Evolutionary conservation across 2,329 filamentous ascomycete genomes (phyloP).

Genomic region (Elsinoe ampelina): DNA sequence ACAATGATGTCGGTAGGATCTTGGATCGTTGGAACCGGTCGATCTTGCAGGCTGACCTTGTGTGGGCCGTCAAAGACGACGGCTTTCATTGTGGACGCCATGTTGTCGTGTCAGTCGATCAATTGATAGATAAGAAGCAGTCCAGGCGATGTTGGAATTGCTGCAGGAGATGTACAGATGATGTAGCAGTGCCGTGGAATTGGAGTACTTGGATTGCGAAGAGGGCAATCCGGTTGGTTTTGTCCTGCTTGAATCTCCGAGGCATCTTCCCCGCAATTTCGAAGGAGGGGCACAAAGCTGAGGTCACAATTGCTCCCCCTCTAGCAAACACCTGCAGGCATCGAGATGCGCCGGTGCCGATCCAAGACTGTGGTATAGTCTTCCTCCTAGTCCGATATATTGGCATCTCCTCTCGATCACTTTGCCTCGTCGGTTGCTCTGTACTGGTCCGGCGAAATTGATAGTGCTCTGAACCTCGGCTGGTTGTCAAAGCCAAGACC

Average conservation of each 20-base stretch:
- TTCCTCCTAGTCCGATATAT: background rate
- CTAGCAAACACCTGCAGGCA: background rate
- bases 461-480: no score
- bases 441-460: no score
- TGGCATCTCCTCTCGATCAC: no score
- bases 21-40: constrained; percentile 66
- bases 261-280: constrained; percentile 11
- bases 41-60: constrained; percentile 65
- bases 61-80: constrained; percentile 76
- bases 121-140: background rate
- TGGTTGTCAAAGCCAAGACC: background rate
- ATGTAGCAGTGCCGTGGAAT: background rate
- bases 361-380: background rate
- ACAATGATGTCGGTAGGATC: constrained; percentile 68
- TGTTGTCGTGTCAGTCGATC: background rate
- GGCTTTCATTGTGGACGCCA: constrained; percentile 61
- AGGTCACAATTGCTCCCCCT: background rate
- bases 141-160: no score
- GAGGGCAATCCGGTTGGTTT: background rate
- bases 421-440: no score
- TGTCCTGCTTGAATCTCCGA: background rate
- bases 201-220: background rate
- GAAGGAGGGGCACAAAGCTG: constrained; percentile 2
- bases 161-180: background rate
- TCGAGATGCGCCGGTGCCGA: background rate